Evolutionary conservation across 2,329 filamentous ascomycete species (phyloP).

Genomic region (Aspergillus caelatus): DNA sequence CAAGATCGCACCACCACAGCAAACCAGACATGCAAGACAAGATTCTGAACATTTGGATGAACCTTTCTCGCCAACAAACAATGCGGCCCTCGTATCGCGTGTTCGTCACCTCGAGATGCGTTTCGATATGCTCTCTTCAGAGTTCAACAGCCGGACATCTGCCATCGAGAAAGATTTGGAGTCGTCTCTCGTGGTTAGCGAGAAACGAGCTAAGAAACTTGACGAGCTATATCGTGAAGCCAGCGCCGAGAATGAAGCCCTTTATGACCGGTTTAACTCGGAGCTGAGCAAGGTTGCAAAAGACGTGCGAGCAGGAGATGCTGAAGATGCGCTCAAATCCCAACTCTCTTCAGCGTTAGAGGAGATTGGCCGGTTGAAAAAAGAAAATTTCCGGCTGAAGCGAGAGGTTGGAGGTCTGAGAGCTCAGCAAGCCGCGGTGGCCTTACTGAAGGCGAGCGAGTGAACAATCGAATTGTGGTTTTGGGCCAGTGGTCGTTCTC

Average conservation of each 20-base stretch:
- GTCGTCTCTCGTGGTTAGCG: conserved; percentile 69
- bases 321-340: conserved; percentile 74
- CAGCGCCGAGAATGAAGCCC: conserved; percentile 85
- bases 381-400: conserved; percentile 82
- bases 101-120: conserved; percentile 69
- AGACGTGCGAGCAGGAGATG: conserved; percentile 73
- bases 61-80: conserved; percentile 21
- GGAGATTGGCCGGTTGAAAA: conserved; percentile 75
- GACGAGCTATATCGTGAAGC: conserved; percentile 88
- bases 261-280: conserved; percentile 91
- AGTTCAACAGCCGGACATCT: conserved; percentile 63
- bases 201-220: conserved; percentile 77
- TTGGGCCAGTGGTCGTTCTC: conserved; percentile 15
- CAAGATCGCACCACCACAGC: conserved; percentile 35
- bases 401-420: conserved; percentile 76
- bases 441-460: conserved; percentile 34
- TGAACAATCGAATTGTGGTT: conserved; percentile 16
- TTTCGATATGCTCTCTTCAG: conserved; percentile 62
- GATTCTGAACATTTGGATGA: conserved; percentile 23
- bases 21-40: conserved; percentile 40
- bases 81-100: conserved; percentile 46
- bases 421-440: conserved; percentile 47
- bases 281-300: conserved; percentile 82
- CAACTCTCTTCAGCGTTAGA: conserved; percentile 74
- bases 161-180: conserved; percentile 72